Evolutionary conservation across 2,329 filamentous ascomycete species (phyloP), one percentile per base, ranked within the genome.

Genomic region (Arthroderma uncinatum): DNA sequence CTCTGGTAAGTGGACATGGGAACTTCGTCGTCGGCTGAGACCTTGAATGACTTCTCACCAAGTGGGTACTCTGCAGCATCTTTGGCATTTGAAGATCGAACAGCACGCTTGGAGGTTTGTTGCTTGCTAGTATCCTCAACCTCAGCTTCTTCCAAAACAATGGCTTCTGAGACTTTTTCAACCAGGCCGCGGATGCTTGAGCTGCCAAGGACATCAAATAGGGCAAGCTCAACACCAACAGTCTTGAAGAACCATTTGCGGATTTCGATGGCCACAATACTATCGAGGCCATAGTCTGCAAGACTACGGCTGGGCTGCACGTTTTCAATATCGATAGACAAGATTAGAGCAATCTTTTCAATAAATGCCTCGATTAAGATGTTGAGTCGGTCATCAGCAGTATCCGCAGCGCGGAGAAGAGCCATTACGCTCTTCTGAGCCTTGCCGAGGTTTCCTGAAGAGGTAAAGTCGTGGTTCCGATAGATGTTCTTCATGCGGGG

Each of bases 1-100:
- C 60, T 60, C 54, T 65, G 64, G 56, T 60, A 65, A 47, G 61
- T 62, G 0, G 65, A 67, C 60, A 67, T 63, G 12, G 64, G 65
- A 53, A 64, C 50, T 19, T 58, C 53, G 14, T 55, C 28, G 14
- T 23, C 50, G 44, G 50, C 12, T 2, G 48, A 47, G 9, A 62
- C 48, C 21, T 60, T 60, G 54, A 64, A 60, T 9, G 55, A 53
- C 14, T 53, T 59, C 19, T 60, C 60, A 19, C 60, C 53, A 14
- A 53, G 21, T 23, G 30, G 50, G 10, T 55, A 10, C 7, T 55
- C 53, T 30, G n/a, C 36, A 34, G 53, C 25, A 44, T 21, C 16
- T 8, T 33, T 40, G 21, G 36, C 34, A 9, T 14, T 55, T 10
- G 36, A 33, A 21, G 53, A 40, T 23, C 14, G 10, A 30, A 23